Base-by-base conservation (phyloP, 768 basidiomycete species). In the Calocybe cyanea region DNA sequence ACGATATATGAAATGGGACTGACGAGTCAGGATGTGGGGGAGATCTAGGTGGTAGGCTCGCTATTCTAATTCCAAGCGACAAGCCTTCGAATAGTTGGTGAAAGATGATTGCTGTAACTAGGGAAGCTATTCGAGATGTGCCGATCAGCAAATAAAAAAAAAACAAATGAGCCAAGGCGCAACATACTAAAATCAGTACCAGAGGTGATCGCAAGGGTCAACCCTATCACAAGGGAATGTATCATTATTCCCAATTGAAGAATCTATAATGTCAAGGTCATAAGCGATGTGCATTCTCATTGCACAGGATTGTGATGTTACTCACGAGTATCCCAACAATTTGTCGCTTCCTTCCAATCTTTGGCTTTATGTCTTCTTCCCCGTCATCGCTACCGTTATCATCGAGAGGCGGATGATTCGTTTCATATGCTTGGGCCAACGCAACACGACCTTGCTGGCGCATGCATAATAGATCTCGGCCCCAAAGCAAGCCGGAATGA, bases 221-320 rank as follows among this genome's bases (percentile, higher is more conserved):
- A 60, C 2, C 89, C 89, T 46, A 92, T 87, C 24, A 91, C 78
- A 37, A 92, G 59, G 2, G 89, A 85, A 58, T 92, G 81, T 39
- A 93, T 73, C 87, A 93, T 85, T 55, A 94, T 88, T 37, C 92
- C 80, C 2, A 86, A 57, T 76, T 94, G 85, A 28, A 94, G 68
- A 24, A 88, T 80, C 87, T 90, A 41, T 10, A 20, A 38, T 19
- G 2, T 5, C 34, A 14, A n/a, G n/a, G n/a, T n/a, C n/a, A 24
- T 30, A 23, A 32, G 24, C 20, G n/a, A 20, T 24, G 11, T 38
- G 11, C 28, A 35, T 32, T 4, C 13, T 4, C 17, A 32, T 38
- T 28, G 42, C 25, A 14, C 25, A 24, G 32, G 45, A 41, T 31
- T 36, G 28, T 17, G 4, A 42, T 20, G 4, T 31, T 19, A 65